Base-by-base conservation (phyloP, 176 grass and related monocot species). In the Aegilops longissima region DNA sequence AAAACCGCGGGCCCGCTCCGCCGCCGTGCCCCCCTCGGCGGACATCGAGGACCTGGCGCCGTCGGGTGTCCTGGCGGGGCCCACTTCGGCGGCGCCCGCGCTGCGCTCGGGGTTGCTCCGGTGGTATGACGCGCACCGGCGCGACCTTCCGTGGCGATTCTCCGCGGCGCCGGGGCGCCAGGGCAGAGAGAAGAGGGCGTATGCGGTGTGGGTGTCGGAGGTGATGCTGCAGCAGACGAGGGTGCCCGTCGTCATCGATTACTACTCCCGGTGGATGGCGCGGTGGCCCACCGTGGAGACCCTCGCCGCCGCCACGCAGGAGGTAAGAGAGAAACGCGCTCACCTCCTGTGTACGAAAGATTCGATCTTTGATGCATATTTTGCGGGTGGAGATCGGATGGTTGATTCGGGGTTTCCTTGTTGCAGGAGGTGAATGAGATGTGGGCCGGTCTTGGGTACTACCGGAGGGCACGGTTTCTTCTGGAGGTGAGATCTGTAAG, bases 201-300 rank as follows among this genome's bases (percentile, higher is more conserved):
- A 98, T 56, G 92, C 89, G 56, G 96, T 98, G 40, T 98, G 96
- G 96, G 96, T 98, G 36, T 95, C 93, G 85, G 93, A 98, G 83
- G 86, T 98, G 81, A 98, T 98, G 96, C 90, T 98, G 88, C 96
- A 98, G 91, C 96, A 98, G 89, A 96, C 96, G 49, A 90, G 96
- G 76, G 96, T 98, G 42, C 59, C 90, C 35, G 82, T 93, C 42
- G 96, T 98, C 66, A 71, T 96, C 56, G 90, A 79, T 31, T 98
- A 98, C 80, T 98, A 98, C 84, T 89, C 83, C 65, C 91, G 93
- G 39, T 98, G 96, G 96, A 98, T 98, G 93, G 82, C 73, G 18
- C 91, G 82, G 79, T 98, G 96, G 96, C 96, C 96, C 65, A 92
- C 93, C 64, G 83, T 98, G 29, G 84, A 82, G 25, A 82, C 75